These are phyloP conservation scores for Hortaea werneckii DNA, from an alignment of 2,329 filamentous ascomycete species.

Conservation along the genomic window DNA sequence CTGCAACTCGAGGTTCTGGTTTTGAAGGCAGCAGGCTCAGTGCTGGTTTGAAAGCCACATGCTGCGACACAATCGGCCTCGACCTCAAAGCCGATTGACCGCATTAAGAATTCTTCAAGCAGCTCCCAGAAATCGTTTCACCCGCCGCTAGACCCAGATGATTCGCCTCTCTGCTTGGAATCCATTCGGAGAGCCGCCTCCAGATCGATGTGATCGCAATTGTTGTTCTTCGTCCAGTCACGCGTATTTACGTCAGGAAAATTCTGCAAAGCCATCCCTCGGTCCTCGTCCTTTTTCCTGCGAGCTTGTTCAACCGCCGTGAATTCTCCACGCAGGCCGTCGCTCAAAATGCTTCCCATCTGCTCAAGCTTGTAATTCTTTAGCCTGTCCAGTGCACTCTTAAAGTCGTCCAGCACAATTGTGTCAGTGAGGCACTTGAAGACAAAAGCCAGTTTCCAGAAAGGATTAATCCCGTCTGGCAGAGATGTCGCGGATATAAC, in stretches of 20 bases:
- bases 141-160: constrained; percentile 2
- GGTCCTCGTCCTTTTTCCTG: constrained; percentile 9
- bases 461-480: constrained; percentile 52
- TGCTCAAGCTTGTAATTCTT: constrained; percentile 34
- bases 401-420: constrained; percentile 59
- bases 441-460: constrained; percentile 54
- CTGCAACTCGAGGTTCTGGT: too few relatives aligned
- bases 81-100: too few relatives aligned
- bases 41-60: too few relatives aligned
- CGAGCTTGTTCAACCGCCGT: constrained; percentile 15
- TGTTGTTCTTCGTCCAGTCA: constrained; percentile 10
- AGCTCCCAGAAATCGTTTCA: not conserved
- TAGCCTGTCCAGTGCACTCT: constrained; percentile 43
- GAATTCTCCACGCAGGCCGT: constrained; percentile 18
- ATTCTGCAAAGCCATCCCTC: not conserved
- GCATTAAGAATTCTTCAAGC: too few relatives aligned
- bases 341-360: constrained; percentile 17
- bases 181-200: constrained; percentile 17
- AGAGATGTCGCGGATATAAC: constrained; percentile 17
- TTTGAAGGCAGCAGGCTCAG: too few relatives aligned
- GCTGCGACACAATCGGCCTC: too few relatives aligned
- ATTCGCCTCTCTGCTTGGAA: not conserved
- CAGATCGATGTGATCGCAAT: constrained; percentile 14
- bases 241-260: constrained; percentile 2
- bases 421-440: constrained; percentile 60